Evolutionary conservation across 2,329 filamentous ascomycete species (phyloP).

Genomic region (Aspergillus ibericus): DNA sequence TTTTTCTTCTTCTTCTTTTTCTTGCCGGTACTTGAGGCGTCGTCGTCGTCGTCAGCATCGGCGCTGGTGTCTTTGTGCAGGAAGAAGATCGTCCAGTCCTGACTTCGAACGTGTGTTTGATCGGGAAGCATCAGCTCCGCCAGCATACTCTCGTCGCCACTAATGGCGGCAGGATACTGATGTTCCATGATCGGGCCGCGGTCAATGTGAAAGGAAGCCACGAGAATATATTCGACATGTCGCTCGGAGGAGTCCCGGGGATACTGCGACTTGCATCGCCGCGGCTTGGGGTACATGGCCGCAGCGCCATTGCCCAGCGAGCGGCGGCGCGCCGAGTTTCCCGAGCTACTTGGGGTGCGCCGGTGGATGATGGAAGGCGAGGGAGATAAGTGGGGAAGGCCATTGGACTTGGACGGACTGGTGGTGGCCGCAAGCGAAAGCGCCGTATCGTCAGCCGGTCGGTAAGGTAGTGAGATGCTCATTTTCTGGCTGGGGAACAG

Average conservation of each 20-base stretch:
- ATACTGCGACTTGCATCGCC: slow-evolving; percentile 71
- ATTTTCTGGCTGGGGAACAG: slow-evolving; percentile 25
- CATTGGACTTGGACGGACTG: slow-evolving; percentile 48
- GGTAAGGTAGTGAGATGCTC: slow-evolving; percentile 39
- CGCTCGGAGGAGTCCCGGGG: slow-evolving; percentile 74
- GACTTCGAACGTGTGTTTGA: slow-evolving; percentile 88
- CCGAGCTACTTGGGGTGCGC: slow-evolving; percentile 51
- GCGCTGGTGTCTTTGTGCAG: slow-evolving; percentile 90
- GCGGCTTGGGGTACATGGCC: slow-evolving; percentile 47
- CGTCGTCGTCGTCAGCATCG: slow-evolving; percentile 69
- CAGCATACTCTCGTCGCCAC: slow-evolving; percentile 95
- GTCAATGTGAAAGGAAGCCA: slow-evolving; percentile 96
- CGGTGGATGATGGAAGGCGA: slow-evolving; percentile 57
- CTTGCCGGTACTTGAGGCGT: slow-evolving; percentile 42
- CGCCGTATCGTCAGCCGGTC: slow-evolving; percentile 41
- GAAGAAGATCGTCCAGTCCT: slow-evolving; percentile 99
- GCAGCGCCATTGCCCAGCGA: slow-evolving; percentile 38
- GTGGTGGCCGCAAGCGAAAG: slow-evolving; percentile 49
- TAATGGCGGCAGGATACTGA: slow-evolving; percentile 92
- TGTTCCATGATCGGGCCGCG: slow-evolving; percentile 97
- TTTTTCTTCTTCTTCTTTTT: slow-evolving; percentile 47
- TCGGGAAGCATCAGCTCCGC: slow-evolving; percentile 98
- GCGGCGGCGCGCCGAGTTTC: slow-evolving; percentile 37
- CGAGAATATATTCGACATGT: slow-evolving; percentile 98
- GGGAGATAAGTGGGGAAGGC: slow-evolving; percentile 58